Conservation (phyloP, 2,329 filamentous ascomycete genomes). For the Penicillium sp. region DNA sequence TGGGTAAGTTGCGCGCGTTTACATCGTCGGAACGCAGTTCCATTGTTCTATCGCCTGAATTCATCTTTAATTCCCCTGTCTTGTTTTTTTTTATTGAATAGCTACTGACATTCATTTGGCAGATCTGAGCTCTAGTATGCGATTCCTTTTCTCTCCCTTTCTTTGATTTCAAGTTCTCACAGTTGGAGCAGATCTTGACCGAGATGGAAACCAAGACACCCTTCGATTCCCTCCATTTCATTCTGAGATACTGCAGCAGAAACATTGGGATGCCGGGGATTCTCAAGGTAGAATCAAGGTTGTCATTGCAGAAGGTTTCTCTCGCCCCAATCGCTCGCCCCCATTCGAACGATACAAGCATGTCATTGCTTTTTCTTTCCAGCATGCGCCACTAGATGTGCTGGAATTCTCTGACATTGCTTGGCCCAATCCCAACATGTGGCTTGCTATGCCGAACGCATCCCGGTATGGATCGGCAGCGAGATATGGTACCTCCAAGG, state of each 20-base stretch:
- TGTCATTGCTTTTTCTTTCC: constrained; percentile 76
- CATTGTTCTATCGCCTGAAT: not conserved
- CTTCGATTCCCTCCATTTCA: constrained; percentile 74
- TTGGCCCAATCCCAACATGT: constrained; percentile 75
- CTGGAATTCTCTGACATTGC: constrained; percentile 73
- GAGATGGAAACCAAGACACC: constrained; percentile 58
- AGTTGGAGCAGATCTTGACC: constrained; percentile 44
- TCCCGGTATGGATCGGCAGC: constrained; percentile 35
- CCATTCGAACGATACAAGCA: constrained; percentile 70
- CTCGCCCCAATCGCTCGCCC: constrained; percentile 46
- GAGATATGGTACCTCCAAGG: constrained; percentile 40
- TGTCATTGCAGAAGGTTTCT: constrained; percentile 71
- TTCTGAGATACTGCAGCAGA: constrained; percentile 65
- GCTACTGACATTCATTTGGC: not conserved
- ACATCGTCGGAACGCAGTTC: not conserved
- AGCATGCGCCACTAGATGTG: constrained; percentile 79
- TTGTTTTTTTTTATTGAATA: not conserved
- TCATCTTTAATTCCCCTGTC: not conserved
- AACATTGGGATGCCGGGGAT: constrained; percentile 70
- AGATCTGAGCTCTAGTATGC: constrained; percentile 40
- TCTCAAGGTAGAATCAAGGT: constrained; percentile 73
- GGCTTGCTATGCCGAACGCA: constrained; percentile 50
- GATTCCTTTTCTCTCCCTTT: constrained; percentile 29
- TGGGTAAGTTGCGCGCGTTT: constrained; percentile 42
- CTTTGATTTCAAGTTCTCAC: constrained; percentile 30